phyloP scores from a whole-genome alignment of 805 yeast species.

The fission yeast (Schizosaccharomyces pombe) region DNA sequence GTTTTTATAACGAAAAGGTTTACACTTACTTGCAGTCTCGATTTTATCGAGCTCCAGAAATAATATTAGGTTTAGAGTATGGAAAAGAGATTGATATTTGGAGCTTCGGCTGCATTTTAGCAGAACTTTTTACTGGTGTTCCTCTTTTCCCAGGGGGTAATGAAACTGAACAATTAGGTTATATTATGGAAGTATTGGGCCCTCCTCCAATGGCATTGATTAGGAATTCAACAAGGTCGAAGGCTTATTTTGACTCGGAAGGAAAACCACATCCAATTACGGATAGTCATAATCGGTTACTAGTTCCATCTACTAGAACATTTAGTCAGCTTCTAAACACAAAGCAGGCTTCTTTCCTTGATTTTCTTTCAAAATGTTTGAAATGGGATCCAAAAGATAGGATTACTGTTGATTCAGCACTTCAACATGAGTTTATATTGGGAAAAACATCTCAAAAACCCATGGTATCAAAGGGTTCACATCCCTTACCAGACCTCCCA shows the following conservation, averaged over 20 bases:
- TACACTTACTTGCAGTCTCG: slow-evolving; percentile 91
- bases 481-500: neutral
- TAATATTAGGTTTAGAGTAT: slow-evolving; percentile 73
- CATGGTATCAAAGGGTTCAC: neutral
- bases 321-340: neutral
- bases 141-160: slow-evolving; percentile 91
- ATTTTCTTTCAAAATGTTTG: slow-evolving; percentile 36
- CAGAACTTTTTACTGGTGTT: slow-evolving; percentile 80
- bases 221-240: slow-evolving; percentile 15
- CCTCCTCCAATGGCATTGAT: slow-evolving; percentile 39
- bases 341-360: slow-evolving; percentile 9
- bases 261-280: slow-evolving; percentile 14
- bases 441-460: slow-evolving; percentile 7
- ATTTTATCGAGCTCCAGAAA: slow-evolving; percentile 87
- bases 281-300: neutral
- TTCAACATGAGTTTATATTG: slow-evolving; percentile 17
- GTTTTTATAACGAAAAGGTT: slow-evolving; percentile 43
- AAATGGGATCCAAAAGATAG: slow-evolving; percentile 45
- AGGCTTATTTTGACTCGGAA: slow-evolving; percentile 17
- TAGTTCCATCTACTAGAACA: neutral
- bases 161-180: slow-evolving; percentile 69
- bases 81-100: slow-evolving; percentile 70
- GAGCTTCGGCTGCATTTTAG: slow-evolving; percentile 92
- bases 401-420: slow-evolving; percentile 16
- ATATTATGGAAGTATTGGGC: slow-evolving; percentile 72